phyloP scores from a whole-genome alignment of 495 filamentous ascomycete species.

The Penicillium samsonianum region DNA sequence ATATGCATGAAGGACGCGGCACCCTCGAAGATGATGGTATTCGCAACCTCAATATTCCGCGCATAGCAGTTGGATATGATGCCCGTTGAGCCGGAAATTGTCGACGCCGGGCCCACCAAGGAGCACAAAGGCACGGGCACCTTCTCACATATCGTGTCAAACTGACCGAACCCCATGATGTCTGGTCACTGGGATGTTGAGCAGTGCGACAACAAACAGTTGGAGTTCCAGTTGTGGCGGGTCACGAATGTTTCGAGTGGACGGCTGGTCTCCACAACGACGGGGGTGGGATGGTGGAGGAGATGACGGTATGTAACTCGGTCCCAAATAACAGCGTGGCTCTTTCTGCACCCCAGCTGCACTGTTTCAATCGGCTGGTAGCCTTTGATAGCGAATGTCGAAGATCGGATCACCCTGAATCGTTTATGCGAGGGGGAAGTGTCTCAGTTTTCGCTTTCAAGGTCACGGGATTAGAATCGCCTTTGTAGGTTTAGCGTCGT shows the following conservation, averaged over 20 bases:
- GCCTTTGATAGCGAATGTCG: neutral
- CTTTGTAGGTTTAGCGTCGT: constrained; percentile 13
- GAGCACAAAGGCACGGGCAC: constrained; percentile 85
- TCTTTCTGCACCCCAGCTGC: constrained; percentile 11
- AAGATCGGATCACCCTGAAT: neutral
- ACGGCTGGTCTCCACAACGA: constrained; percentile 34
- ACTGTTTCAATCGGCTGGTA: neutral
- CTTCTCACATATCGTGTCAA: constrained; percentile 81
- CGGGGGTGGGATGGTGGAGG: constrained; percentile 30
- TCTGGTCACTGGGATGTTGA: constrained; percentile 13
- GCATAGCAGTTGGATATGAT: constrained; percentile 92
- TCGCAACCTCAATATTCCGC: constrained; percentile 91
- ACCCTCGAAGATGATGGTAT: constrained; percentile 97
- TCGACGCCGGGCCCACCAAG: constrained; percentile 67
- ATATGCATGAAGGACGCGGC: constrained; percentile 93
- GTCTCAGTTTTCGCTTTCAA: constrained; percentile 12
- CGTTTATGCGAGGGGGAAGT: constrained; percentile 17
- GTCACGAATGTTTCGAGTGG: constrained; percentile 19
- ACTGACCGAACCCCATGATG: constrained; percentile 88
- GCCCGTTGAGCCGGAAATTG: constrained; percentile 67
- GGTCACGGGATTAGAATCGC: constrained; percentile 22
- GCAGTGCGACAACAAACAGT: constrained; percentile 23
- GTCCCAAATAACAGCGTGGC: constrained; percentile 1
- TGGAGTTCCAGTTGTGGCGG: constrained; percentile 23
- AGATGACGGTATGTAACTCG: constrained; percentile 20